Evolutionary conservation across 2,329 filamentous ascomycete genomes (phyloP).

Genomic region (Hyphodiscus sp.): DNA sequence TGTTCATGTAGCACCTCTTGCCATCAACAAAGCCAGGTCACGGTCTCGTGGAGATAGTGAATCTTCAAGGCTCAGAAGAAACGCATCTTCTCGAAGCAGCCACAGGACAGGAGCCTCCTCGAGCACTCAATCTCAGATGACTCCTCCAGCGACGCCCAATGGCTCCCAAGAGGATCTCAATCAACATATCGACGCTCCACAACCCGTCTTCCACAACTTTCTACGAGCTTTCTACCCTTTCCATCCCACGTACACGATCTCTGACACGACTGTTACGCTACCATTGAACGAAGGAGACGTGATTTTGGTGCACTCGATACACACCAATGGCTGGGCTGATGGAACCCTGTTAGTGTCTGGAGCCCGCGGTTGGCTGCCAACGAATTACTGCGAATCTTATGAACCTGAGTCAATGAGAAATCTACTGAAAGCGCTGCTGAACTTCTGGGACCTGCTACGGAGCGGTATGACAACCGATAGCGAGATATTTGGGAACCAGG

Average conservation of each 20-base stretch:
- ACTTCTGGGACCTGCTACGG: conserved; percentile 86
- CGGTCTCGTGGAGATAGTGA: conserved; percentile 28
- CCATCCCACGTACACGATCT: conserved; percentile 67
- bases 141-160: conserved; percentile 70
- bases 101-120: conserved; percentile 20
- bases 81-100: conserved; percentile 34
- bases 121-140: conserved; percentile 50
- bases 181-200: conserved; percentile 37
- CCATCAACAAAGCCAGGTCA: conserved; percentile 40
- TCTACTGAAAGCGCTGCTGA: conserved; percentile 76
- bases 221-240: conserved; percentile 92
- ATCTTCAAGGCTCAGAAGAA: conserved; percentile 35
- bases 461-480: conserved; percentile 70
- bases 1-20: conserved; percentile 54
- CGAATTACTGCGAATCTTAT: conserved; percentile 96
- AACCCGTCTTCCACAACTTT: conserved; percentile 84
- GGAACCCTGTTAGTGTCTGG: conserved; percentile 83
- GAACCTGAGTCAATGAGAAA: conserved; percentile 82
- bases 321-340: conserved; percentile 98
- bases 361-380: conserved; percentile 89
- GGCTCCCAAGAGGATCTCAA: conserved; percentile 51
- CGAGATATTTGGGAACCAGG: conserved; percentile 79
- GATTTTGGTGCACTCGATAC: conserved; percentile 89
- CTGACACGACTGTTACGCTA: conserved; percentile 82
- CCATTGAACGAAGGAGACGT: conserved; percentile 87